Percentiles rank a stretch among this genome's conserved stretches.
These are phyloP conservation scores for Pinus tabuliformis DNA, from an alignment of 75 land plant genomes.

Conservation along the genomic window DNA sequence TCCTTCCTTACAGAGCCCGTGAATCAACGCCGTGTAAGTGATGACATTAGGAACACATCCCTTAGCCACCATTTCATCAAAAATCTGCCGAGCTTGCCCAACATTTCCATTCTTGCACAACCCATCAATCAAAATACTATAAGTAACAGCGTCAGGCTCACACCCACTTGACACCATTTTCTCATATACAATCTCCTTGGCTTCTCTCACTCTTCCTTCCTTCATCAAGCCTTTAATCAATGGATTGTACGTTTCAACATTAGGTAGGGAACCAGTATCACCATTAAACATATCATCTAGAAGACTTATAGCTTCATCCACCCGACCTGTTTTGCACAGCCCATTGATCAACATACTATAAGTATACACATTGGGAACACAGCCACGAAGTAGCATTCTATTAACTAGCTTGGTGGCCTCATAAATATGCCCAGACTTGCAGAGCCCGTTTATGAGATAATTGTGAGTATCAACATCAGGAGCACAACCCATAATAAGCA, in stretches of 20 bases:
- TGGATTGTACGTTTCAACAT: conserved; percentile 52
- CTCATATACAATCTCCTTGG: conserved; percentile 28
- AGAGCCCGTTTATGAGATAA: conserved; percentile 57
- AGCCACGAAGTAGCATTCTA: conserved; percentile 54
- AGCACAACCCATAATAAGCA: conserved; percentile 58
- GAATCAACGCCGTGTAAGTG: conserved; percentile 52
- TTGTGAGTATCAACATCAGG: conserved; percentile 70
- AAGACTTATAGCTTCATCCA: conserved; percentile 59
- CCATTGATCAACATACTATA: conserved; percentile 71
- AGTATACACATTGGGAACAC: conserved; percentile 42
- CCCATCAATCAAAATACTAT: conserved; percentile 46
- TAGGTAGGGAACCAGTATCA: conserved; percentile 22
- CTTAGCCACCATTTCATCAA: conserved; percentile 43
- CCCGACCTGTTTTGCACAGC: conserved; percentile 52
- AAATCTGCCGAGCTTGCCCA: conserved; percentile 28
- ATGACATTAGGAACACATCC: conserved; percentile 54
- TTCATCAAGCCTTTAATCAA: conserved; percentile 57
- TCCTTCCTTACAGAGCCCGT: conserved; percentile 62
- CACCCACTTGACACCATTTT: conserved; percentile 36
- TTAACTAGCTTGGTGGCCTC: conserved; percentile 60
- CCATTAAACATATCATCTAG: conserved; percentile 42
- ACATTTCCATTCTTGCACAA: conserved; percentile 55
- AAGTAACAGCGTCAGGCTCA: conserved; percentile 57
- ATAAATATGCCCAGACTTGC: conserved; percentile 25
- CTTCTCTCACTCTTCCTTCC: conserved; percentile 42